Evolutionary conservation across 225 moss, liverwort and hornwort species (phyloP).

Genomic region (Physcomitrium patens): DNA sequence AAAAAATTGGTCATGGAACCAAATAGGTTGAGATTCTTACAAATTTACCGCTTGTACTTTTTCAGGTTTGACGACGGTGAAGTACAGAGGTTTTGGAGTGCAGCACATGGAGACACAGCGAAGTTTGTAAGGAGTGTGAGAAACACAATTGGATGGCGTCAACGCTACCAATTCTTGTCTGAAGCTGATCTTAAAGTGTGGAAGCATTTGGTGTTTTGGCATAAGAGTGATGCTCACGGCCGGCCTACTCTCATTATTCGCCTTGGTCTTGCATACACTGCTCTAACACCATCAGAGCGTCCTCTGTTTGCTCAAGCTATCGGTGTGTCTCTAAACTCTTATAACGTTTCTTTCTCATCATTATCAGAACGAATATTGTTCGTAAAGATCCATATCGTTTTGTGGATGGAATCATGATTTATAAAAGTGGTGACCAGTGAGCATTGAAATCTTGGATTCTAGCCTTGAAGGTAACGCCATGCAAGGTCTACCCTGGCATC

Average conservation of each 20-base stretch:
- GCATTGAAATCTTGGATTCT: constrained; percentile 8
- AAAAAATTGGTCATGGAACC: not conserved
- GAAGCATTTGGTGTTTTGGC: constrained; percentile 83
- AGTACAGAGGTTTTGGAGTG: constrained; percentile 67
- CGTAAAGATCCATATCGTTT: not conserved
- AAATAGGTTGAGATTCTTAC: constrained; percentile 23
- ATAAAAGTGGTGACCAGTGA: not conserved
- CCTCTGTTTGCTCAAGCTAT: constrained; percentile 86
- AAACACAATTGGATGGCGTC: constrained; percentile 75
- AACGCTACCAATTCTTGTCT: constrained; percentile 71
- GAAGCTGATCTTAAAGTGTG: constrained; percentile 62
- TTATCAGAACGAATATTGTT: not conserved
- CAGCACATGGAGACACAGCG: constrained; percentile 58
- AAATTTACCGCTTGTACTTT: constrained; percentile 21
- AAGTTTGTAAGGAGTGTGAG: constrained; percentile 66
- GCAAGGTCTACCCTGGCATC: not conserved
- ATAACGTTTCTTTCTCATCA: not conserved
- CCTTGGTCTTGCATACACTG: constrained; percentile 74
- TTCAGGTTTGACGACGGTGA: constrained; percentile 79
- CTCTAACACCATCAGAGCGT: constrained; percentile 61
- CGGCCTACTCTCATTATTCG: constrained; percentile 79
- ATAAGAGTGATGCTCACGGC: constrained; percentile 58
- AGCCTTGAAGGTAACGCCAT: not conserved
- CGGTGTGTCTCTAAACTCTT: constrained; percentile 48
- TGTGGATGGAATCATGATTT: constrained; percentile 10